A percentile compares a stretch with the other conserved stretches of the same genome.
Evolutionary conservation across 345 rosid genomes (phyloP).

Genomic region (thale cress (Arabidopsis thaliana)): DNA sequence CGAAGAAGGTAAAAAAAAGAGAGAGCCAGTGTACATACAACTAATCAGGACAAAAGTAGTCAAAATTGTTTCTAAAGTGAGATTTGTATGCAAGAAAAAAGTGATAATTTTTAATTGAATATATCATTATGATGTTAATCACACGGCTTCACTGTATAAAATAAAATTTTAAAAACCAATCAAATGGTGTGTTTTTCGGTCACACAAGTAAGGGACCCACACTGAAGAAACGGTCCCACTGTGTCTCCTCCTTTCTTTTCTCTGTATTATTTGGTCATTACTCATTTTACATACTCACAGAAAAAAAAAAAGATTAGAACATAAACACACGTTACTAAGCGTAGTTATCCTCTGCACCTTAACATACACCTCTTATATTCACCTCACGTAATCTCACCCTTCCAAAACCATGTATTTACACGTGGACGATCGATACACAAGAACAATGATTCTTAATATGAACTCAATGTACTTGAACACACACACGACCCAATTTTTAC

Average conservation of each 20-base stretch:
- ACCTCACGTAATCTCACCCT: slow-evolving; percentile 26
- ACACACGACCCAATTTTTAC: slow-evolving; percentile 11
- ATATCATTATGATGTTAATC: not conserved
- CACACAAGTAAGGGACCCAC: slow-evolving; percentile 46
- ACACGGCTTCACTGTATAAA: not conserved
- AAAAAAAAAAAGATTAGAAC: not conserved
- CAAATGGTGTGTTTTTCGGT: slow-evolving; percentile 43
- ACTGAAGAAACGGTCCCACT: slow-evolving; percentile 38
- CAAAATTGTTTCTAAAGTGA: slow-evolving; percentile 7
- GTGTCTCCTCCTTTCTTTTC: slow-evolving; percentile 10
- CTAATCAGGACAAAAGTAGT: slow-evolving; percentile 25
- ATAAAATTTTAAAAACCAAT: slow-evolving; percentile 3
- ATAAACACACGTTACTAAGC: slow-evolving; percentile 34
- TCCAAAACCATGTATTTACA: not conserved
- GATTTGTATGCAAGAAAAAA: slow-evolving; percentile 15
- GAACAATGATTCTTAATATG: slow-evolving; percentile 15
- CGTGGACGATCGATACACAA: slow-evolving; percentile 21
- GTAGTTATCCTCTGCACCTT: slow-evolving; percentile 11
- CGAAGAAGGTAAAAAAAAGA: not conserved
- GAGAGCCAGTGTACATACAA: not conserved
- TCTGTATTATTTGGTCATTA: slow-evolving; percentile 43
- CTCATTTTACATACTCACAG: slow-evolving; percentile 14
- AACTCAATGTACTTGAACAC: slow-evolving; percentile 25
- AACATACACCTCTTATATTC: not conserved
- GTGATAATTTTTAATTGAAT: not conserved